phyloP scores from a whole-genome alignment of 2,329 filamentous ascomycete genomes.

The Coniochaeta prunicola region DNA sequence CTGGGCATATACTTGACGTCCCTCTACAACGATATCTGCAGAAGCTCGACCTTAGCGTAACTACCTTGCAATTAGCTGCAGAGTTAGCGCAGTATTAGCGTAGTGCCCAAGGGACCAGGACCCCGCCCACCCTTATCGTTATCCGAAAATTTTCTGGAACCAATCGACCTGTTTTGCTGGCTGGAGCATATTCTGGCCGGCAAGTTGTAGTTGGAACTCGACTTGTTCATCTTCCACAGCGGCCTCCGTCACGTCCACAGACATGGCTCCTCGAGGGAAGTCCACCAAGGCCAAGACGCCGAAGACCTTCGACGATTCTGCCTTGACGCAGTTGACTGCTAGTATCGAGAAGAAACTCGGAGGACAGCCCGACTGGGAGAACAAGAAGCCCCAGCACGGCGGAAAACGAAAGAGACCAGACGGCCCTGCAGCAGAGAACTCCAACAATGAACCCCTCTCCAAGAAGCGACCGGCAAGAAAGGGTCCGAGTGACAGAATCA shows the following conservation, averaged over 20 bases:
- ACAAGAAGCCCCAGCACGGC: conserved; percentile 15
- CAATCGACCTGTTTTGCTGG: not conserved
- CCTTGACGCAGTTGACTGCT: conserved; percentile 45
- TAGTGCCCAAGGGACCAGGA: not conserved
- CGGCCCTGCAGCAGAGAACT: conserved; percentile 18
- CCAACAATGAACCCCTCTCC: conserved; percentile 9
- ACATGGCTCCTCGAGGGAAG: not conserved
- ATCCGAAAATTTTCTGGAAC: conserved; percentile 2
- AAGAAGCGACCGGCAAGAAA: conserved; percentile 20
- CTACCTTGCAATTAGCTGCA: not conserved
- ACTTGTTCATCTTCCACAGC: not conserved
- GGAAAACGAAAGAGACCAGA: conserved; percentile 36
- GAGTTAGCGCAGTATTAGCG: not conserved
- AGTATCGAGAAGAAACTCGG: conserved; percentile 48
- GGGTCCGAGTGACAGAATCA: conserved; percentile 16
- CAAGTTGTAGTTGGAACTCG: not conserved
- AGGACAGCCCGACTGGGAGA: conserved; percentile 20
- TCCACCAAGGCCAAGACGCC: conserved; percentile 4
- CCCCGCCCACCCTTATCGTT: not conserved
- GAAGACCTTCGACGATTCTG: conserved; percentile 38
- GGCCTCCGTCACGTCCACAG: not conserved
- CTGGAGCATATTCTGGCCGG: not conserved
- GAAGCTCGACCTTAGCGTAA: not conserved
- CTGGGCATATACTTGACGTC: not conserved
- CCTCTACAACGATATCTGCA: not conserved